Percentiles rank a stretch among this genome's conserved stretches.
Evolutionary conservation across 23 red algal species (phyloP).

Genomic region (Agarophyton chilense): DNA sequence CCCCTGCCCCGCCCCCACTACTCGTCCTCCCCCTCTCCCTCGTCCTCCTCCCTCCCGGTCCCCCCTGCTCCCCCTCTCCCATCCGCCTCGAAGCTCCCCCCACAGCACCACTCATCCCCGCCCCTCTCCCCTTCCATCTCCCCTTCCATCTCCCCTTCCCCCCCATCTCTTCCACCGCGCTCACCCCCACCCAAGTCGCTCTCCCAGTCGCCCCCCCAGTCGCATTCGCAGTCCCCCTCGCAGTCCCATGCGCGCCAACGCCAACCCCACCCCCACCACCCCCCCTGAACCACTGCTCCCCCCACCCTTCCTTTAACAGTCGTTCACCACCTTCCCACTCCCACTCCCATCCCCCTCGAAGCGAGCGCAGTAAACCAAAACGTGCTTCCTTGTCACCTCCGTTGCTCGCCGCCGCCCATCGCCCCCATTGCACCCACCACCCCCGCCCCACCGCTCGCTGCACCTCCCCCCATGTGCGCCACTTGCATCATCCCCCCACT

Average conservation of each 20-base stretch:
- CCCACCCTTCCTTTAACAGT: not conserved
- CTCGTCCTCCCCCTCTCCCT: not conserved
- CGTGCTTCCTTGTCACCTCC: slow-evolving; percentile 5
- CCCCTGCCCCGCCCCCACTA: not conserved
- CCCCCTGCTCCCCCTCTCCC: not conserved
- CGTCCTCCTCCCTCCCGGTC: not conserved
- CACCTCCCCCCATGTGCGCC: not conserved
- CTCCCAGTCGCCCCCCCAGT: too few relatives aligned
- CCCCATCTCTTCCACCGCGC: not conserved
- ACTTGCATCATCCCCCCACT: not conserved
- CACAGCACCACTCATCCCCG: not conserved
- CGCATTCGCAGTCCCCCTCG: too few relatives aligned
- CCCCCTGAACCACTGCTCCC: too few relatives aligned
- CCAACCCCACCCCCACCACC: not conserved
- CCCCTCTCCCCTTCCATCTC: not conserved
- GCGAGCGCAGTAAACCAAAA: not conserved
- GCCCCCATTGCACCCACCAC: not conserved
- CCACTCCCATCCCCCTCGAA: too few relatives aligned
- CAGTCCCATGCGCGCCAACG: not conserved
- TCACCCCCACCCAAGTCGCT: not conserved
- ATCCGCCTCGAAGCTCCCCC: not conserved
- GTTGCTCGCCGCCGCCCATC: slow-evolving; percentile 7
- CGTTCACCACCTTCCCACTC: not conserved
- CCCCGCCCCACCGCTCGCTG: not conserved
- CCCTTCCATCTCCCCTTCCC: not conserved